Conservation (phyloP, 2,329 filamentous ascomycete genomes). For the Falciphora oryzae region DNA sequence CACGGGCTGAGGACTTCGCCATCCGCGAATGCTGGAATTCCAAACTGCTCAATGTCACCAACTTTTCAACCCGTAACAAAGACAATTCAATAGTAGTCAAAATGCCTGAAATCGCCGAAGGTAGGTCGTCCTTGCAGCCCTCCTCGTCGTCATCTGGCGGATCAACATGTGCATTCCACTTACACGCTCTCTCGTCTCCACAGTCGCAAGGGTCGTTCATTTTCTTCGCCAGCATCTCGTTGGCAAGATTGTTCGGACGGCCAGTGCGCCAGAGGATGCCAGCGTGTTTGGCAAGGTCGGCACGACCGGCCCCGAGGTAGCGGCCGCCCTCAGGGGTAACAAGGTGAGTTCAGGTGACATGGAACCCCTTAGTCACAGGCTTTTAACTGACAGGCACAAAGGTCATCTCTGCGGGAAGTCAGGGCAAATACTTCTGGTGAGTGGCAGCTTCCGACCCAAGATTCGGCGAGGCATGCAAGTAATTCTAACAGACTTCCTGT, state of each 20-base stretch:
- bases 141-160: not conserved
- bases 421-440: conserved; percentile 95
- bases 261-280: conserved; percentile 68
- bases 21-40: conserved; percentile 5
- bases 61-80: too few species aligned
- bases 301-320: conserved; percentile 69
- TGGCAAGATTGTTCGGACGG: conserved; percentile 68
- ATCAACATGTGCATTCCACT: not conserved
- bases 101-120: conserved; percentile 62
- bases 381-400: conserved; percentile 15
- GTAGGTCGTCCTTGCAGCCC: conserved; percentile 24
- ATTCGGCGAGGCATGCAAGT: too few species aligned
- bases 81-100: conserved; percentile 11
- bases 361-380: not conserved
- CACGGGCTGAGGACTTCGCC: too few species aligned
- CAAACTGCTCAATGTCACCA: too few species aligned
- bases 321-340: conserved; percentile 67
- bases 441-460: conserved; percentile 12
- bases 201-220: conserved; percentile 79
- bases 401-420: conserved; percentile 65
- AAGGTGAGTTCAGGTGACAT: conserved; percentile 34
- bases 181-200: not conserved
- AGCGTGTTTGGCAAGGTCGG: conserved; percentile 90
- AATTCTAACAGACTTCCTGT: too few species aligned
- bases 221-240: conserved; percentile 79